Base-by-base conservation (phyloP, 2,329 filamentous ascomycete species). In the Parascedosporium putredinis region DNA sequence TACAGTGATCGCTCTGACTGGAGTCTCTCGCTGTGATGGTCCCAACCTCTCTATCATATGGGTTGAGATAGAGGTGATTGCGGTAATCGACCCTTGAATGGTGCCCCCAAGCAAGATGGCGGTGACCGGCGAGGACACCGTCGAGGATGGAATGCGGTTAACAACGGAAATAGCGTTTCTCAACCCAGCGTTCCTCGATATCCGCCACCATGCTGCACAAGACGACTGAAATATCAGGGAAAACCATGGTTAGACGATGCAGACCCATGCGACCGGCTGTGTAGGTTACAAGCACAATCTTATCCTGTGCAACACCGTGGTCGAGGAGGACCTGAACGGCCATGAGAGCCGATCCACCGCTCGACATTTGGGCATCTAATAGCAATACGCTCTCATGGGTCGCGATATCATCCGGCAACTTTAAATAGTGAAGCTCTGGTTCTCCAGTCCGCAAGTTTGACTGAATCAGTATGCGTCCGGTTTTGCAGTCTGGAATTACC, bases 251-350 rank as follows among this genome's bases (percentile, higher is more conserved):
- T 58, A 98, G 69, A 55, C 93, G 76, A 61, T 93, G 88, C 54
- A 97, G 64, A 1, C 90, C 93, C 57, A 87, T 80, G 55, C 82
- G 82, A 7, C 91, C 91, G 3, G 90, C 91, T 55, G 88, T 85
- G 62, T 94, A 96, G 3, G 91, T 95, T 34, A 95, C 90, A 63
- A 97, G 84, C 29, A 96, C 87, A 55, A 98, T 95, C 55, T 76
- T 83, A 43, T 88, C 79, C 61, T 93, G 83, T 5, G 79, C 70
- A 5, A 97, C 90, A 9, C 93, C 93, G 61, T 97, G 90, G 64
- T 98, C 93, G 14, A 95, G 81, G 49, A 98, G 71, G n/a, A 97
- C 88, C 60, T 93, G 86, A 38, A 97, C 90, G 1, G 93, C 89
- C 93, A 98, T 98, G 51, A 98, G 70, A 1, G 79, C 80, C 14